Percentiles rank a stretch among this genome's conserved stretches.
These are phyloP conservation scores for Amphicarpaea edgeworthii DNA, from an alignment of 306 rosid genomes.

Conservation along the genomic window DNA sequence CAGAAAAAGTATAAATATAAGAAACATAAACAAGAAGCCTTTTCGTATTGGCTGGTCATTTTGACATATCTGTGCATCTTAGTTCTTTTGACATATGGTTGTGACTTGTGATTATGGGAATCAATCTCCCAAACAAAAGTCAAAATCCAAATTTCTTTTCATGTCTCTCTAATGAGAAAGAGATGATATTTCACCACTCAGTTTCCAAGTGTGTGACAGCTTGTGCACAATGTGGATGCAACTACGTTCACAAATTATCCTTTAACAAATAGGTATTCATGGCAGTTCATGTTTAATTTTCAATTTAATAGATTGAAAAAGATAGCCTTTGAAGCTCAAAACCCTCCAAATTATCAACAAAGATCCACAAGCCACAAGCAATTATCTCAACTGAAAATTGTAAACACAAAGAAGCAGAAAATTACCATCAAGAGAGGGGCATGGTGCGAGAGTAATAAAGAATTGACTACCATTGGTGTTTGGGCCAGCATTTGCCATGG, in stretches of 20 bases:
- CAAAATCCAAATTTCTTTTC: slow-evolving; percentile 16
- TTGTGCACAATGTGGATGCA: slow-evolving; percentile 10
- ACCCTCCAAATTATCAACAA: slow-evolving; percentile 21
- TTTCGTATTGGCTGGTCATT: neutral
- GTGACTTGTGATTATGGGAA: slow-evolving; percentile 20
- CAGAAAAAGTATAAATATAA: neutral
- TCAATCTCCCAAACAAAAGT: slow-evolving; percentile 15
- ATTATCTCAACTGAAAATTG: too few relatives aligned
- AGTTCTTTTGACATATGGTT: slow-evolving; percentile 2
- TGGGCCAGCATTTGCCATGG: slow-evolving; percentile 99
- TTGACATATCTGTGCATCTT: neutral
- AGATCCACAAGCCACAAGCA: too few relatives aligned
- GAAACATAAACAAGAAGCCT: slow-evolving; percentile 29
- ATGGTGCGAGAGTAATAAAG: slow-evolving; percentile 93
- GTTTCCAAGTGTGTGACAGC: slow-evolving; percentile 2
- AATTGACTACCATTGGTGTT: slow-evolving; percentile 96
- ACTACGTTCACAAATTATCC: neutral
- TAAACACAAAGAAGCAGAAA: slow-evolving; percentile 13
- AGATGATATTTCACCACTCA: slow-evolving; percentile 2
- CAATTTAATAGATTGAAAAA: neutral
- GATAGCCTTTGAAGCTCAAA: slow-evolving; percentile 7
- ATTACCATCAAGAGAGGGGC: slow-evolving; percentile 95
- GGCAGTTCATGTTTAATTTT: neutral
- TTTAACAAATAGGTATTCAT: slow-evolving; percentile 4
- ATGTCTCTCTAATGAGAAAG: slow-evolving; percentile 6